These are phyloP conservation scores for Acacia confusa DNA, from an alignment of 306 rosid genomes.

Conservation along the genomic window DNA sequence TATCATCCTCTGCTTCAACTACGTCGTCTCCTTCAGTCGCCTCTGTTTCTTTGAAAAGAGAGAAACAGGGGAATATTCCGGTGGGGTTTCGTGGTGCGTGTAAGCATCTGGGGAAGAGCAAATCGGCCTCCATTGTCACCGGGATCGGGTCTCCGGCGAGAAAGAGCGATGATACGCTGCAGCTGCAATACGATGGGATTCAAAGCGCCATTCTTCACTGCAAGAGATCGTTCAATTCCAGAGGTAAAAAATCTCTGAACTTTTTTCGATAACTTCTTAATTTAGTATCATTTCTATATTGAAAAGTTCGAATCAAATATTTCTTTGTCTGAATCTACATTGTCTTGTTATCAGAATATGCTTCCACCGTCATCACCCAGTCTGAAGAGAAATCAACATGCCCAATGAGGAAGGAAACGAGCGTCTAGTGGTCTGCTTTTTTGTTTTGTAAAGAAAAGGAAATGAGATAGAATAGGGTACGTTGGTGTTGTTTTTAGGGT, in stretches of 20 bases:
- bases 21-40: not conserved
- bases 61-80: slow-evolving; percentile 28
- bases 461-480: not conserved
- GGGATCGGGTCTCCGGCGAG: slow-evolving; percentile 46
- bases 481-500: slow-evolving; percentile 6
- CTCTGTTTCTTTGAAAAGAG: not conserved
- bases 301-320: not conserved
- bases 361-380: not conserved
- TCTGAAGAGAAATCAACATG: slow-evolving; percentile 33
- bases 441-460: slow-evolving; percentile 31
- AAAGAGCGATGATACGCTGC: slow-evolving; percentile 70
- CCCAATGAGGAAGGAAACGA: slow-evolving; percentile 35
- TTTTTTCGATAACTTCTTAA: not conserved
- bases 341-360: not conserved
- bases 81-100: slow-evolving; percentile 52
- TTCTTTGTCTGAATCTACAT: not conserved
- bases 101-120: slow-evolving; percentile 73
- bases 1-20: not conserved
- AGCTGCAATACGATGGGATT: slow-evolving; percentile 78
- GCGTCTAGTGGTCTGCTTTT: slow-evolving; percentile 11
- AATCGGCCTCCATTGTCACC: slow-evolving; percentile 47
- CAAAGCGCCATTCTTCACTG: slow-evolving; percentile 94
- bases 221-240: slow-evolving; percentile 72
- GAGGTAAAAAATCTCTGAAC: slow-evolving; percentile 41
- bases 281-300: not conserved